These are phyloP conservation scores for Cubamyces sp. DNA, from an alignment of 768 basidiomycete species.

Conservation along the genomic window DNA sequence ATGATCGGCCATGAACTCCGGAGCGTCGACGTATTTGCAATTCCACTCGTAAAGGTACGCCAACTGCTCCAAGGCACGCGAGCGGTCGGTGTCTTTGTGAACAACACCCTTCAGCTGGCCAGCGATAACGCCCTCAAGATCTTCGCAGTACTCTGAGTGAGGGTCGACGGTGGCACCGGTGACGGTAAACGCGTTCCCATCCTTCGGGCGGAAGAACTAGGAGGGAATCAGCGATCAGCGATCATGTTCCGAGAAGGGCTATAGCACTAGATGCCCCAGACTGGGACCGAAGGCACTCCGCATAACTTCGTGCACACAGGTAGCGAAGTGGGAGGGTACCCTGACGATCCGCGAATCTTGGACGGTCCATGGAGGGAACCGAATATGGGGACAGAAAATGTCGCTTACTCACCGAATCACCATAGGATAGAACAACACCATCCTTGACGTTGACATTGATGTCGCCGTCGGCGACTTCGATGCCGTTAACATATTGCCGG, in stretches of 20 bases:
- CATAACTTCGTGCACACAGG: no score
- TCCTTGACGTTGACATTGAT: conserved; percentile 92
- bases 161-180: conserved; percentile 34
- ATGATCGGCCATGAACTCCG: conserved; percentile 40
- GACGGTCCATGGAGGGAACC: no score
- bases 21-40: conserved; percentile 54
- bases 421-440: conserved; percentile 82
- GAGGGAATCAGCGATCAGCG: background rate
- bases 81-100: conserved; percentile 24
- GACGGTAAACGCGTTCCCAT: conserved; percentile 36
- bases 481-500: conserved; percentile 80
- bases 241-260: background rate
- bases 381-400: background rate
- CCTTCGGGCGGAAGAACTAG: conserved; percentile 72
- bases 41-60: conserved; percentile 57
- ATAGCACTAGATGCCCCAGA: no score
- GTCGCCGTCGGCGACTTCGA: conserved; percentile 90
- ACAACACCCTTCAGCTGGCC: conserved; percentile 41
- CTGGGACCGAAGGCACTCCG: no score
- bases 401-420: conserved; percentile 70
- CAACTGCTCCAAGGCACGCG: conserved; percentile 38
- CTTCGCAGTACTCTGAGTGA: conserved; percentile 58
- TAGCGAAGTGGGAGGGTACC: no score
- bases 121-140: conserved; percentile 44
- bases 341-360: no score